Evolutionary conservation across 441 rosid species (phyloP).

Genomic region (Omphalea diandra): DNA sequence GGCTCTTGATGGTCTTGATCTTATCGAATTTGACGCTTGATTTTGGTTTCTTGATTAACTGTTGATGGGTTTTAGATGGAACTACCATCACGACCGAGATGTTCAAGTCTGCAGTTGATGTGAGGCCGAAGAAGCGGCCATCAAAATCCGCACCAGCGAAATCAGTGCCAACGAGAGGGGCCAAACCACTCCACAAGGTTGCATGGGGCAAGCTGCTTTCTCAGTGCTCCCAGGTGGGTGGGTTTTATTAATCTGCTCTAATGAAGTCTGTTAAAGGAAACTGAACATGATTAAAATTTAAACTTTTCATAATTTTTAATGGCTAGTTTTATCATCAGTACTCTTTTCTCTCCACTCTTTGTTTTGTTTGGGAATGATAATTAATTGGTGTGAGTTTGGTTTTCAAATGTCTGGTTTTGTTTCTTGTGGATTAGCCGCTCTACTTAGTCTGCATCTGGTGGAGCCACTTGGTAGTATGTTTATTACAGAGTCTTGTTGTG

Average conservation of each 20-base stretch:
- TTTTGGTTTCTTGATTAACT: neutral
- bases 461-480: too few species aligned
- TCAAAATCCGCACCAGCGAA: slow-evolving; percentile 19
- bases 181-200: slow-evolving; percentile 44
- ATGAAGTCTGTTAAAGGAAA: neutral
- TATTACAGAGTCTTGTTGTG: neutral
- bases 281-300: neutral
- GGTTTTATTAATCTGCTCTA: neutral
- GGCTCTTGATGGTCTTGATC: neutral
- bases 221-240: slow-evolving; percentile 70
- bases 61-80: slow-evolving; percentile 42
- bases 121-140: slow-evolving; percentile 51
- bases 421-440: too few species aligned
- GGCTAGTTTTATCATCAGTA: neutral
- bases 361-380: too few species aligned
- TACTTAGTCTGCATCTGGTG: too few species aligned
- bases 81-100: slow-evolving; percentile 47
- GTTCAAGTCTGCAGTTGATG: slow-evolving; percentile 41
- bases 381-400: neutral
- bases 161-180: slow-evolving; percentile 34
- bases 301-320: neutral
- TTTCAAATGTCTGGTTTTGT: too few species aligned
- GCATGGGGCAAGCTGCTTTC: slow-evolving; percentile 96
- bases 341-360: too few species aligned
- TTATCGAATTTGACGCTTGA: slow-evolving; percentile 17